phyloP scores from a whole-genome alignment of 768 basidiomycete species.

The Phanerodontia chrysosporium region DNA sequence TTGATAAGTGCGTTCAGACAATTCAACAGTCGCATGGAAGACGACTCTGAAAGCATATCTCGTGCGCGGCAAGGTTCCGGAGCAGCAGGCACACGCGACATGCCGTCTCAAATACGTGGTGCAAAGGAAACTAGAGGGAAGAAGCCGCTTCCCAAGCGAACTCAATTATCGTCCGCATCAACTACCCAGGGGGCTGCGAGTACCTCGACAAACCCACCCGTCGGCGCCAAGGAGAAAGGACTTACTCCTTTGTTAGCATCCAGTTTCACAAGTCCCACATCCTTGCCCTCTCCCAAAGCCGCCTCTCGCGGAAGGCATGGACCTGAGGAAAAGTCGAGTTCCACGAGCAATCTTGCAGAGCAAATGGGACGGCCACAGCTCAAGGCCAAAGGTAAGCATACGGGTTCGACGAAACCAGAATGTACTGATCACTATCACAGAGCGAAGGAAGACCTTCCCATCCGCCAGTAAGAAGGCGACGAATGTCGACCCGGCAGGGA shows the following conservation, averaged over 20 bases:
- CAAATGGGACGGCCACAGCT: neutral
- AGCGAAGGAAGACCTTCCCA: neutral
- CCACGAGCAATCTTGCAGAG: neutral
- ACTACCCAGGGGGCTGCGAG: neutral
- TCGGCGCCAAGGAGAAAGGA: too few species aligned
- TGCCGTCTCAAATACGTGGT: neutral
- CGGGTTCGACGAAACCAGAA: neutral
- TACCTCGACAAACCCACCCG: neutral
- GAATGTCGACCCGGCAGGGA: neutral
- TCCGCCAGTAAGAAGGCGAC: neutral
- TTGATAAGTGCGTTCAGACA: neutral
- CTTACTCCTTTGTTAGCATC: too few species aligned
- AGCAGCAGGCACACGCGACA: neutral
- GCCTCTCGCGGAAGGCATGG: too few species aligned
- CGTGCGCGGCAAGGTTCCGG: neutral
- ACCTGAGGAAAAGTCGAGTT: neutral
- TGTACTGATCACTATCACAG: neutral
- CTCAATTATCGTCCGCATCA: too few species aligned
- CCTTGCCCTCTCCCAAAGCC: too few species aligned
- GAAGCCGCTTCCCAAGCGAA: neutral
- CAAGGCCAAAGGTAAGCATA: neutral
- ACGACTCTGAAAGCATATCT: neutral
- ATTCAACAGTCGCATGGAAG: neutral
- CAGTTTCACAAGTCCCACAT: too few species aligned
- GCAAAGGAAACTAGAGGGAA: neutral